Conservation (phyloP, 495 filamentous ascomycete genomes). For the Daldinia concentrica region DNA sequence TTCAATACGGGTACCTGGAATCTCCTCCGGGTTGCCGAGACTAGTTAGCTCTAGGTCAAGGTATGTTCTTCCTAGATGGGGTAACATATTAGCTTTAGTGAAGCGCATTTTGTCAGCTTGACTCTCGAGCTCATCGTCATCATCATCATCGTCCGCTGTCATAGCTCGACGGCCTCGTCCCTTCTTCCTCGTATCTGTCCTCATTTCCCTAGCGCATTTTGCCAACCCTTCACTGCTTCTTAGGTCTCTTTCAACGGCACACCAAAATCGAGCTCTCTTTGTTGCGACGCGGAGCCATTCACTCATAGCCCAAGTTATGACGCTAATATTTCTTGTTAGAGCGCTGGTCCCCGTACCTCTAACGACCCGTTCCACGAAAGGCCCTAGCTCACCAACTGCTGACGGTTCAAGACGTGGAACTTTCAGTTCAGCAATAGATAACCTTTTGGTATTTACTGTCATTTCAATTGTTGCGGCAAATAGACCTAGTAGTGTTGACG, state of each 20-base stretch:
- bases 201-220: slow-evolving; percentile 41
- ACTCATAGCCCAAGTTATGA: slow-evolving; percentile 62
- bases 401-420: slow-evolving; percentile 56
- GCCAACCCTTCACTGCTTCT: slow-evolving; percentile 40
- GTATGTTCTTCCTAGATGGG: slow-evolving; percentile 54
- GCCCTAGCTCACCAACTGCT: slow-evolving; percentile 53
- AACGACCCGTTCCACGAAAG: slow-evolving; percentile 50
- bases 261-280: slow-evolving; percentile 58
- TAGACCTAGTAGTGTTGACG: slow-evolving; percentile 50
- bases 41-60: slow-evolving; percentile 53
- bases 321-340: slow-evolving; percentile 54
- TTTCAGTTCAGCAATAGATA: slow-evolving; percentile 50
- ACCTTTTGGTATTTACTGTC: slow-evolving; percentile 55
- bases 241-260: slow-evolving; percentile 53
- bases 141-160: slow-evolving; percentile 35
- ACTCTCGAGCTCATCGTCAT: slow-evolving; percentile 26
- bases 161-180: slow-evolving; percentile 16
- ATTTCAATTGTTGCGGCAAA: slow-evolving; percentile 59
- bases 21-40: slow-evolving; percentile 23
- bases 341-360: slow-evolving; percentile 42
- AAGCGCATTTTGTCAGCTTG: slow-evolving; percentile 22
- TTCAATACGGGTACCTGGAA: slow-evolving; percentile 53
- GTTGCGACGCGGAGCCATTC: slow-evolving; percentile 60
- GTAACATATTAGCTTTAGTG: slow-evolving; percentile 45
- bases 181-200: slow-evolving; percentile 32